phyloP scores from a whole-genome alignment of 148 eudicot genomes.

The Cornus kousa region DNA sequence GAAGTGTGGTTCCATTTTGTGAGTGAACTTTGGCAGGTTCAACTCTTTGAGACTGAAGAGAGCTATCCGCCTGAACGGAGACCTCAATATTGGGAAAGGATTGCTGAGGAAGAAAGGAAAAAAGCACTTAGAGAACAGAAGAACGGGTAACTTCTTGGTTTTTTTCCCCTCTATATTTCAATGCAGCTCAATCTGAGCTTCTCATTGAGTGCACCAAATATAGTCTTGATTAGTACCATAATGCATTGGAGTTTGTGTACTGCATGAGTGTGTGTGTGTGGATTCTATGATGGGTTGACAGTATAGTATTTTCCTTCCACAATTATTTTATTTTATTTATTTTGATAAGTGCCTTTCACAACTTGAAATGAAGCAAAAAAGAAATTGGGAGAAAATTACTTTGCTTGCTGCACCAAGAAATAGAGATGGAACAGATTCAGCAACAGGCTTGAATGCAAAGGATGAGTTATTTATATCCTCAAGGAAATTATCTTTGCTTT shows the following conservation, averaged over 20 bases:
- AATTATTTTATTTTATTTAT: no score
- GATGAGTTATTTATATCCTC: conserved; percentile 32
- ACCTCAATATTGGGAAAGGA: conserved; percentile 26
- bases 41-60: conserved; percentile 23
- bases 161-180: neutral
- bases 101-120: conserved; percentile 21
- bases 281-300: neutral
- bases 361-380: neutral
- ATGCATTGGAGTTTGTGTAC: neutral
- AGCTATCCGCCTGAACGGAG: conserved; percentile 21
- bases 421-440: conserved; percentile 30
- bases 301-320: neutral
- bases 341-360: neutral
- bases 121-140: neutral
- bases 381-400: conserved; percentile 22
- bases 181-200: neutral
- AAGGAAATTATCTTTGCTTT: conserved; percentile 28
- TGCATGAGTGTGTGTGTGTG: neutral
- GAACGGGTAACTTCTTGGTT: neutral
- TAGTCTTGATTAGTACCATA: neutral
- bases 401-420: conserved; percentile 24
- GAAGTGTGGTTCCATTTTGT: conserved; percentile 8
- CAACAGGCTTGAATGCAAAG: conserved; percentile 43
- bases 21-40: conserved; percentile 23
- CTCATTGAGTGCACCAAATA: neutral